phyloP scores from a whole-genome alignment of 768 basidiomycete genomes.

The Chalciporus sphaerocephalus region DNA sequence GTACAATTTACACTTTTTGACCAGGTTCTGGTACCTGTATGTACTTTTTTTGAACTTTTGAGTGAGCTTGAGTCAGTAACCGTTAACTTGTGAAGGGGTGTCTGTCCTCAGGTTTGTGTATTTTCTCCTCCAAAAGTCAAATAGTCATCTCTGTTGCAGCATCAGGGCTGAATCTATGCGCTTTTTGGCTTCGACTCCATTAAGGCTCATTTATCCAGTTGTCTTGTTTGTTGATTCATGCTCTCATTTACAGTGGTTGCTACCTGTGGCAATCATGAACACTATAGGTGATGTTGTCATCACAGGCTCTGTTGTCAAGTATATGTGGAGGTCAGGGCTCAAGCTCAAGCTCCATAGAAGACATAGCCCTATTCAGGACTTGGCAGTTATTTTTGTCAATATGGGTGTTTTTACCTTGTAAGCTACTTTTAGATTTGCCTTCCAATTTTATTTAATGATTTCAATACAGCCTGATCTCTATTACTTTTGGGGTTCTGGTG shows the following conservation, averaged over 20 bases:
- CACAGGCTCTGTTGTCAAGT: constrained; percentile 6
- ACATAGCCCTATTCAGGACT: constrained; percentile 6
- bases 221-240: neutral
- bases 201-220: neutral
- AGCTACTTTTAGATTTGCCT: neutral
- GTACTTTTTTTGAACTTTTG: neutral
- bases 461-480: neutral
- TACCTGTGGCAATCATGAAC: constrained; percentile 3
- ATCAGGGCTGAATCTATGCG: constrained; percentile 5
- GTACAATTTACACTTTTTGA: neutral
- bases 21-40: constrained; percentile 6
- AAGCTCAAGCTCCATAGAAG: constrained; percentile 4
- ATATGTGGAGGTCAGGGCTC: constrained; percentile 14
- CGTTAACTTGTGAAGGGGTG: neutral
- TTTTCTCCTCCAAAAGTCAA: neutral
- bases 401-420: constrained; percentile 14
- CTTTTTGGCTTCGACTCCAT: constrained; percentile 1
- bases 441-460: too few relatives aligned
- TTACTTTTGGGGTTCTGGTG: neutral
- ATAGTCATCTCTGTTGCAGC: neutral
- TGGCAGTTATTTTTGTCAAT: constrained; percentile 11
- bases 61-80: neutral
- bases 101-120: constrained; percentile 8
- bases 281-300: constrained; percentile 9
- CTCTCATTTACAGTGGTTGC: neutral